A percentile compares a stretch with the other conserved stretches of the same genome.
Conservation (phyloP, 2,329 filamentous ascomycete genomes). For the Fusarium aywerte region DNA sequence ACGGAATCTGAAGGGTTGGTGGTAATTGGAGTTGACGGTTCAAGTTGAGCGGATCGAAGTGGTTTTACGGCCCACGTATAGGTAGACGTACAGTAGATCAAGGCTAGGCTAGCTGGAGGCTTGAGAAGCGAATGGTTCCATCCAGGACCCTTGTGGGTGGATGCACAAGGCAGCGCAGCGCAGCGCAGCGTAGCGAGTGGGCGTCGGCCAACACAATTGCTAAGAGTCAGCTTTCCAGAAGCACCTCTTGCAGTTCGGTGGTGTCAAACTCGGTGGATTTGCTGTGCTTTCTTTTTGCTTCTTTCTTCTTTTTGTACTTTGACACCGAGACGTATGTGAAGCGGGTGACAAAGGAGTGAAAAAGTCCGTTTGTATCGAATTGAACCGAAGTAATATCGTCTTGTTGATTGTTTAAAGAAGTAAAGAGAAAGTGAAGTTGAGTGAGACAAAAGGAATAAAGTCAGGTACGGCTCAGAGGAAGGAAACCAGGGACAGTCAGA, state of each 20-base stretch:
- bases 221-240: conserved; percentile 22
- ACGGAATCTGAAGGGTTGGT: conserved; percentile 15
- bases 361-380: neutral
- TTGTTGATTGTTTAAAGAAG: conserved; percentile 10
- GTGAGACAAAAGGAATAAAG: conserved; percentile 24
- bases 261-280: neutral
- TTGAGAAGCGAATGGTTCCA: conserved; percentile 45
- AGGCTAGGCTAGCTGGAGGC: conserved; percentile 36
- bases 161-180: conserved; percentile 17
- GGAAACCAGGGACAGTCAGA: conserved; percentile 38
- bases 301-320: neutral
- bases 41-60: conserved; percentile 44
- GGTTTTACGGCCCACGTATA: conserved; percentile 44
- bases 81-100: conserved; percentile 35
- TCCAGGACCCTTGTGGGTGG: conserved; percentile 42
- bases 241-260: conserved; percentile 11
- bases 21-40: conserved; percentile 30
- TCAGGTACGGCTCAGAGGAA: neutral
- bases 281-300: neutral
- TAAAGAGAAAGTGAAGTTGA: conserved; percentile 2
- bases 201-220: conserved; percentile 9
- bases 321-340: neutral
- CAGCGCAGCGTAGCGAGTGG: conserved; percentile 10
- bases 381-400: neutral
- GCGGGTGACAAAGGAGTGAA: too few species aligned